Evolutionary conservation across 805 yeast species (phyloP).

Genomic region (Zygosaccharomyces rouxii): DNA sequence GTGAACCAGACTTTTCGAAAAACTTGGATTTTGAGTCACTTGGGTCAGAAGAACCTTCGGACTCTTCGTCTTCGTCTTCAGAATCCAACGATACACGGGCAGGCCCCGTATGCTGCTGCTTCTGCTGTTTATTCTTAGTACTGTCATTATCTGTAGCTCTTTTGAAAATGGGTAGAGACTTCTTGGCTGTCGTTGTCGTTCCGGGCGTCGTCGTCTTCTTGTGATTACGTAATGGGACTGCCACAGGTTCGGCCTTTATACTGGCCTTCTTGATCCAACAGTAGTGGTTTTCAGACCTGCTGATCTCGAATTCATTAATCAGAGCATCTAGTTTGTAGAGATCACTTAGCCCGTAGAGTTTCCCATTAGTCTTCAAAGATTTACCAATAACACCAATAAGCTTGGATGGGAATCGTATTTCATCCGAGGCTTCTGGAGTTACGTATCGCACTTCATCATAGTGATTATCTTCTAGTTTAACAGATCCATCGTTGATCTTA

Average conservation of each 20-base stretch:
- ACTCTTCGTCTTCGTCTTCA: slow-evolving; percentile 36
- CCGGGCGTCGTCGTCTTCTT: slow-evolving; percentile 13
- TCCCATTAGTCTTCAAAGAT: slow-evolving; percentile 43
- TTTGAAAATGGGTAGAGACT: slow-evolving; percentile 25
- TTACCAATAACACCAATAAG: slow-evolving; percentile 40
- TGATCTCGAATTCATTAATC: slow-evolving; percentile 54
- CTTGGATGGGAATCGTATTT: slow-evolving; percentile 44
- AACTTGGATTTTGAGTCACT: slow-evolving; percentile 45
- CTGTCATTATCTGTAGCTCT: slow-evolving; percentile 26
- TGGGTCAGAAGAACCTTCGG: slow-evolving; percentile 34
- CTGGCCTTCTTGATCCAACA: slow-evolving; percentile 53
- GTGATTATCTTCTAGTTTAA: slow-evolving; percentile 35
- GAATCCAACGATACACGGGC: slow-evolving; percentile 34
- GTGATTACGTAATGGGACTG: slow-evolving; percentile 31
- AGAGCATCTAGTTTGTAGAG: slow-evolving; percentile 50
- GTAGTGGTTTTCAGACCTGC: slow-evolving; percentile 31
- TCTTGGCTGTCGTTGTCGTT: slow-evolving; percentile 13
- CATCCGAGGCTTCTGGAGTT: slow-evolving; percentile 48
- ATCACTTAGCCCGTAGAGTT: slow-evolving; percentile 47
- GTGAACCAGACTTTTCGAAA: slow-evolving; percentile 42
- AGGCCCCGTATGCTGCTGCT: slow-evolving; percentile 4
- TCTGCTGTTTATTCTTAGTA: slow-evolving; percentile 23
- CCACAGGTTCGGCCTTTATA: slow-evolving; percentile 24
- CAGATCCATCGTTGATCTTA: slow-evolving; percentile 48
- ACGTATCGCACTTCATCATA: slow-evolving; percentile 49